Percentiles rank a stretch among this genome's conserved stretches.
Conservation (phyloP, 2,329 filamentous ascomycete genomes). For the Pyrenochaeta sp. region DNA sequence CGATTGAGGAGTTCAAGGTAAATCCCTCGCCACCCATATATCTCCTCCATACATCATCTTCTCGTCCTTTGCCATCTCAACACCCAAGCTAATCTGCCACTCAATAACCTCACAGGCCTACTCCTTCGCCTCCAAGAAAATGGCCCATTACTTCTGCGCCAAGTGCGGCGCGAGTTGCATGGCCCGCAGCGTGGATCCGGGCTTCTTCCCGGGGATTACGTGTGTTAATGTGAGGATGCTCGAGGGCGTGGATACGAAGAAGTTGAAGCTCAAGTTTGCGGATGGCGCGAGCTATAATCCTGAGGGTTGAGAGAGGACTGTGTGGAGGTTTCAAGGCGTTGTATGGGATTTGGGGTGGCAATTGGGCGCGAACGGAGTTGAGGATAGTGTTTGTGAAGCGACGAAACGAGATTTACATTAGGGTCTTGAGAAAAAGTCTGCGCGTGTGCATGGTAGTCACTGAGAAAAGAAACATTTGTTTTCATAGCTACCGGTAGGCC, state of each 20-base stretch:
- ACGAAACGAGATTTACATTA: too few relatives aligned
- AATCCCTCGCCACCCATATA: not conserved
- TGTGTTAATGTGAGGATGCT: conserved; percentile 41
- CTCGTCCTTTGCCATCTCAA: too few relatives aligned
- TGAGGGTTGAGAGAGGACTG: not conserved
- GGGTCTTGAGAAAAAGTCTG: too few relatives aligned
- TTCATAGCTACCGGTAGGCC: too few relatives aligned
- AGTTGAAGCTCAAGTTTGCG: conserved; percentile 27
- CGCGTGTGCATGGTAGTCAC: too few relatives aligned
- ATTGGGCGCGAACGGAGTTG: too few relatives aligned
- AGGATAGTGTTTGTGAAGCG: too few relatives aligned
- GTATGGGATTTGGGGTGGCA: too few relatives aligned
- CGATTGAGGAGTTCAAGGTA: conserved; percentile 26
- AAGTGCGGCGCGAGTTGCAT: conserved; percentile 39
- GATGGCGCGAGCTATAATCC: conserved; percentile 32
- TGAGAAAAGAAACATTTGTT: too few relatives aligned
- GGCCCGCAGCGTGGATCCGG: conserved; percentile 19
- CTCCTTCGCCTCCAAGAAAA: conserved; percentile 24
- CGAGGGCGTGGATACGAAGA: conserved; percentile 34
- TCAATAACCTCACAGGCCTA: conserved; percentile 26
- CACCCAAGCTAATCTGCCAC: too few relatives aligned
- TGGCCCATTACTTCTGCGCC: conserved; percentile 40
- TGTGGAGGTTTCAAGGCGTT: not conserved
- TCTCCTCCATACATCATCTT: too few relatives aligned
- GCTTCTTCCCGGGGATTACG: conserved; percentile 22